These are phyloP conservation scores for Mrakia frigida DNA, from an alignment of 768 basidiomycete genomes.

Conservation along the genomic window DNA sequence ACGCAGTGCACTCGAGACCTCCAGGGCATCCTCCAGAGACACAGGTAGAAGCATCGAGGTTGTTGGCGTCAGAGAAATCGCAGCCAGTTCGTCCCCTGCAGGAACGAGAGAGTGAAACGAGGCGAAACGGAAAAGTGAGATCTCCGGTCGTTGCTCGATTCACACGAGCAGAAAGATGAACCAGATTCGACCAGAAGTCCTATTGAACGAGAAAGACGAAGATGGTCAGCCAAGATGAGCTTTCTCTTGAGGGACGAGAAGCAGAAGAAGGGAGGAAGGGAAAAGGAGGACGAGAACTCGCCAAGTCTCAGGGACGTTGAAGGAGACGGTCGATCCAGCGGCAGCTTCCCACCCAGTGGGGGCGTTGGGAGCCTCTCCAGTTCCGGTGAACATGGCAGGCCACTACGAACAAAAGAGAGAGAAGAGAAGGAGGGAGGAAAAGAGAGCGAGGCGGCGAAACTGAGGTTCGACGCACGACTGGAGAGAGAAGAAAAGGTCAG, in stretches of 20 bases:
- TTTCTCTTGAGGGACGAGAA: background rate
- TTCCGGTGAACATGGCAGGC: background rate
- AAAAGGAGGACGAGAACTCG: background rate
- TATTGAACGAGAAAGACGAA: background rate
- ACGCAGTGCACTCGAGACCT: background rate
- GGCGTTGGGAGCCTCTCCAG: background rate
- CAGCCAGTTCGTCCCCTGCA: constrained; percentile 8
- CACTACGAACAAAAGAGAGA: background rate
- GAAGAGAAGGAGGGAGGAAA: background rate
- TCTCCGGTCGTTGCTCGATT: background rate
- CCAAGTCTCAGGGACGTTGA: background rate
- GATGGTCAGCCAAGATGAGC: background rate
- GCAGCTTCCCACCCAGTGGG: constrained; percentile 1
- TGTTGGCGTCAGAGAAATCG: constrained; percentile 1
- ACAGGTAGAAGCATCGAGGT: background rate
- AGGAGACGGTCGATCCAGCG: background rate
- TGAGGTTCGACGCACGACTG: background rate
- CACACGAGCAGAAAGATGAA: background rate
- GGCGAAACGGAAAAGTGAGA: background rate
- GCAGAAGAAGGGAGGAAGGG: background rate
- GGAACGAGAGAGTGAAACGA: background rate
- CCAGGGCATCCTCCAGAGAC: background rate
- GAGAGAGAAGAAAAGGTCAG: background rate
- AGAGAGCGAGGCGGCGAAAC: background rate
- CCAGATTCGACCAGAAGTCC: background rate